Evolutionary conservation across 108 stramenopile species (phyloP), one percentile per base, ranked within the genome.

Genomic region (Stephanodiscus minutulus): DNA sequence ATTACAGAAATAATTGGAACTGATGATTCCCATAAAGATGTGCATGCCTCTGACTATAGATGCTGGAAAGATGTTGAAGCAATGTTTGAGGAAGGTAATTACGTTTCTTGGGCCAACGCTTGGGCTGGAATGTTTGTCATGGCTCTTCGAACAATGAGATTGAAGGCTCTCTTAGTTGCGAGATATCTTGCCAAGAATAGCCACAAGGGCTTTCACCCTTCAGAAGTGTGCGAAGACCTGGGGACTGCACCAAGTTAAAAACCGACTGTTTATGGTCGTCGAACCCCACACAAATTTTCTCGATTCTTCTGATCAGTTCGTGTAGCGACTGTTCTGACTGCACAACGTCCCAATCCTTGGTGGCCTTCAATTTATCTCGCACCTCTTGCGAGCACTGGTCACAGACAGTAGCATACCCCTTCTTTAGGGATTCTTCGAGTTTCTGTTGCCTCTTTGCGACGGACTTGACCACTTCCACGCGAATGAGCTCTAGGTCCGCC

Each of bases 61-160:
- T 44, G 65, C 25, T 81, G 62, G 73, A 70, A 79, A 33, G 83
- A 88, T 62, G 78, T 92, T 24, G 74, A 81, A 47, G 27, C 58
- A 13, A 72, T 74, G 22, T 81, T 77, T 65, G 69, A 66, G 18
- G 66, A 82, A 7, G 80, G 70, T n/a, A 68, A 90, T 33, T 86
- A 74, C 27, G 68, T 79, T 28, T 64, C 57, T 20, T 92, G 91
- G 90, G 88, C 86, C 59, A 80, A 90, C 22, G 79, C 84, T n/a
- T 95, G 94, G 90, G 94, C 90, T 49, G 90, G 91, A 5, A 77
- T 95, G 49, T 92, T 91, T 57, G 86, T 95, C 12, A 65, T 61
- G 5, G 87, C 94, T 9, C 70, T 92, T 12, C 66, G 84, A 60
- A 82, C 56, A 59, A 81, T 95, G 61, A 72, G 86, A 39, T 21